Base-by-base conservation (phyloP, 164 flowering plant genomes). In the Dillenia turbinata region DNA sequence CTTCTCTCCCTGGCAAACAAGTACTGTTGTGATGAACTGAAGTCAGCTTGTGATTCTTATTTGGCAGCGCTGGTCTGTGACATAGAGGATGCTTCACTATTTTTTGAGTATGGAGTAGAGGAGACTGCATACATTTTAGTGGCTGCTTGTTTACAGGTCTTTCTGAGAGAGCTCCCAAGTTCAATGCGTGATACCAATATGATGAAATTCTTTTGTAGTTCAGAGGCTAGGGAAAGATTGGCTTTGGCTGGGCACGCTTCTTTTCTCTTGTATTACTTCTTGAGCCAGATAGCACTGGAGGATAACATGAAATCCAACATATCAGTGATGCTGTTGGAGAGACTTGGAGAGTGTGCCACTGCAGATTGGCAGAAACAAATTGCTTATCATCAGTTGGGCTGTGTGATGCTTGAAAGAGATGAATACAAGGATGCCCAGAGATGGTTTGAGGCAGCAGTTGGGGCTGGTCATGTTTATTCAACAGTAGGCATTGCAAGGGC, bases 11-110 rank as follows among this genome's bases (percentile, higher is more conserved):
- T 89, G 51, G 87, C 95, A 10, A 85, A 86, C 47, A 80, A 68
- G 71, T 92, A 83, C 56, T 89, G 89, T 55, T 92, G 98, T 60
- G 95, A 86, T 59, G 87, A 80, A 47, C 58, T 92, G 86, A 89
- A 89, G 65, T 66, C 76, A 24, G 82, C 76, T 22, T 89, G 98
- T 65, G 94, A 92, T 66, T 64, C 66, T 44, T 63, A 82, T 70
- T 73, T 92, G 63, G 81, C 92, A 1, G 80, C 85, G 2, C 16
- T 81, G 22, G 90, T 86, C 44, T 49, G 49, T 64, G 63, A 69
- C 49, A 48, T 78, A 10, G 88, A 89, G 11, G 79, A 77, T 47
- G 96, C 96, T 1, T 66, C 86, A 78, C 6, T 73, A 50, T 72
- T 87, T 11, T 64, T 92, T 26, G 92, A 82, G 12, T 92, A 84